These are phyloP conservation scores for Hypoxylon sp. DNA, from an alignment of 2,329 filamentous ascomycete genomes.

Conservation along the genomic window DNA sequence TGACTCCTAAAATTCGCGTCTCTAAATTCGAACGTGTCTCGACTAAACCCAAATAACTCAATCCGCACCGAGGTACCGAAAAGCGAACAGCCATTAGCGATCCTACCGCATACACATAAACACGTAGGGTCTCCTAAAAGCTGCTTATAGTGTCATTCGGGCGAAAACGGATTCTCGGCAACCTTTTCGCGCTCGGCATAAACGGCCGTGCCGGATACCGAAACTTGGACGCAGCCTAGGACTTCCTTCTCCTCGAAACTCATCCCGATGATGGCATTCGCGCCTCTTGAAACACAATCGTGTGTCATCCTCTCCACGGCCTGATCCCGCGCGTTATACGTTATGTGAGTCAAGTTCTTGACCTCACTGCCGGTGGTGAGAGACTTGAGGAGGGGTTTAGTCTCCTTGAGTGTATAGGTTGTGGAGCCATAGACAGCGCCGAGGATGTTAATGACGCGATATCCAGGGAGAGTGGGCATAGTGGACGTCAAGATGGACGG, in stretches of 20 bases:
- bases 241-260: conserved; percentile 45
- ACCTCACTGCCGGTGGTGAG: conserved; percentile 39
- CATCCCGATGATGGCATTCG: conserved; percentile 46
- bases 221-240: conserved; percentile 45
- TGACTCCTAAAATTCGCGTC: neutral
- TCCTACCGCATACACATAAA: conserved; percentile 2
- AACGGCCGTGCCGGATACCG: conserved; percentile 47
- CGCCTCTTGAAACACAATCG: conserved; percentile 45
- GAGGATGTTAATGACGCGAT: conserved; percentile 41
- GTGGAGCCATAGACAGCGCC: conserved; percentile 46
- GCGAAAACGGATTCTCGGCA: conserved; percentile 36
- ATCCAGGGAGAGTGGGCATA: conserved; percentile 42
- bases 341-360: conserved; percentile 44
- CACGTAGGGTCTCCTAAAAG: neutral
- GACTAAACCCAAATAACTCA: neutral
- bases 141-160: conserved; percentile 16
- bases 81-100: neutral
- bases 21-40: neutral
- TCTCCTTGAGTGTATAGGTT: conserved; percentile 46
- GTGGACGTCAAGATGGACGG: conserved; percentile 45
- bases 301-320: conserved; percentile 44
- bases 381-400: conserved; percentile 44
- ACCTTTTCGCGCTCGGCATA: conserved; percentile 45
- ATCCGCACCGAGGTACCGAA: conserved; percentile 2
- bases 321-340: conserved; percentile 46